Base-by-base conservation (phyloP, 1,284 basidiomycete species). In the Kwoniella shivajii region DNA sequence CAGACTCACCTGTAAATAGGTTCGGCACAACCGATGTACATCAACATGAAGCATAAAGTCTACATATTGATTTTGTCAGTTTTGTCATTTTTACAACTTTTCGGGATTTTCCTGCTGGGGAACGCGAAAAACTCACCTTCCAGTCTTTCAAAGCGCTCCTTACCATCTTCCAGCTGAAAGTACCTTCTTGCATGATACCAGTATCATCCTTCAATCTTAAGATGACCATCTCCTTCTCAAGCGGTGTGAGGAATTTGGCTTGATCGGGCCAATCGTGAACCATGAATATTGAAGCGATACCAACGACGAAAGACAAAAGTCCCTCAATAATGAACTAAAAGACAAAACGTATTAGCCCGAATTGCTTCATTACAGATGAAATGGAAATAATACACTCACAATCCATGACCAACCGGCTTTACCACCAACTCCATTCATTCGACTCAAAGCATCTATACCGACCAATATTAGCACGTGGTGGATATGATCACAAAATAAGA, bases 401-500 rank as follows among this genome's bases (percentile, higher is more conserved):
- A 80, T 79, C 79, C 79, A 80, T 3, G 66, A 62, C 79, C 79
- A 80, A 30, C 80, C 80, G 6, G 61, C 57, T 51, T 74, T 73
- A 29, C 78, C 79, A 18, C 79, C 79, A 18, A 79, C 66, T 22
- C 79, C 79, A 38, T 71, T 60, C 76, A 81, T 80, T 48, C 74
- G 65, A 34, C 63, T 63, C 14, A 72, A 37, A 14, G 51, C 57
- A 30, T 59, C 57, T 54, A 29, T 27, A 20, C 3, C n/a, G 14
- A 31, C 29, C 10, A 36, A 52, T 31, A 39, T 27, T 22, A 51
- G 20, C 24, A 45, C 13, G n/a, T 56, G 50, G 34, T 18, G 11
- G 26, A 10, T 27, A 44, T 41, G 16, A 36, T 10, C 31, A 20
- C 20, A 13, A 11, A 1, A 9, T 24, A 38, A 31, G 33, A 37